A percentile compares a stretch with the other conserved stretches of the same genome.
phyloP scores from a whole-genome alignment of 441 rosid genomes.

The Eruca vesicaria region DNA sequence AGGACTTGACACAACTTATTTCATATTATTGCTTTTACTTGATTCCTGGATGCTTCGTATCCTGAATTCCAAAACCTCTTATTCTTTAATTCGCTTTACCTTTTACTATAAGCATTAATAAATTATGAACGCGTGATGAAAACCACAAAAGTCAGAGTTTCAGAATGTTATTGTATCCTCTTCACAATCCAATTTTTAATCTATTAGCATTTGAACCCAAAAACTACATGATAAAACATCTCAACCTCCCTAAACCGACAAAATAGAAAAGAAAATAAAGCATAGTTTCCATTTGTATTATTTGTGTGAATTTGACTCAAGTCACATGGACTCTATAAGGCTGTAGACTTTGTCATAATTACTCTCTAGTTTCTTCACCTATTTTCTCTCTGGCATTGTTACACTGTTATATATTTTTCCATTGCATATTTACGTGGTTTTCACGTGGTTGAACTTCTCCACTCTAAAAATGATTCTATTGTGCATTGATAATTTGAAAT shows the following conservation, averaged over 20 bases:
- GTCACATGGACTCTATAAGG: conserved; percentile 26
- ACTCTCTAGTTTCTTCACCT: neutral
- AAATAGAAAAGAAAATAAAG: neutral
- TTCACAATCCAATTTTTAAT: neutral
- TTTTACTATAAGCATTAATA: neutral
- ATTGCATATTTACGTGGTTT: neutral
- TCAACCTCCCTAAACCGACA: conserved; percentile 12
- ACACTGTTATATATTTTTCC: neutral
- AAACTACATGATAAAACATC: neutral
- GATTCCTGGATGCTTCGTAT: neutral
- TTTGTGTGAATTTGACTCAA: conserved; percentile 19
- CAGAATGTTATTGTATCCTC: neutral
- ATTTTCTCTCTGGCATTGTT: conserved; percentile 1
- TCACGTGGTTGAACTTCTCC: neutral
- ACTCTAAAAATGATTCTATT: neutral
- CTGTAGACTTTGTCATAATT: conserved; percentile 25
- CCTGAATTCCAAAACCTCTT: neutral
- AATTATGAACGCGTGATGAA: neutral
- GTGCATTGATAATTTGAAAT: neutral
- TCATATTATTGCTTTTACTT: conserved; percentile 9
- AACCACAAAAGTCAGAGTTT: neutral
- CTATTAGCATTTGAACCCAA: neutral
- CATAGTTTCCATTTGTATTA: conserved; percentile 4
- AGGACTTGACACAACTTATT: neutral
- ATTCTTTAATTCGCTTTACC: neutral